Base-by-base conservation (phyloP, 441 rosid species). In the Erodium chrysanthum region DNA sequence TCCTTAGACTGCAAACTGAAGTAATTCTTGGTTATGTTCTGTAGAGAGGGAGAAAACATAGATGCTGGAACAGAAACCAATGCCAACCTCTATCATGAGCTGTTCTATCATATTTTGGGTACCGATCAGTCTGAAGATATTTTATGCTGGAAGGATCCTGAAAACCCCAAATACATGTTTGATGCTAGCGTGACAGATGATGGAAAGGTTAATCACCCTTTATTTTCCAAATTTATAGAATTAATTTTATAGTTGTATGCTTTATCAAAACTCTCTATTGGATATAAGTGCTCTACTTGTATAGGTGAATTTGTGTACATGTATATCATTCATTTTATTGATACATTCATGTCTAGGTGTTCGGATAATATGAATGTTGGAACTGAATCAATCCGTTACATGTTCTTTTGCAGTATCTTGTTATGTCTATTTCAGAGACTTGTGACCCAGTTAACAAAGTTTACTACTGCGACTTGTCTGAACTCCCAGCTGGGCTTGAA, bases 61-160 rank as follows among this genome's bases (percentile, higher is more conserved):
- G 99, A 94, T 81, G 97, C 99, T 65, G 99, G 97, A 7, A 94
- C 91, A 0, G 97, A 91, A 87, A 94, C 96, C 3, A 80, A 83
- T 72, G 65, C 94, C 6, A 94, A 85, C 72, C 96, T 90, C 61
- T 74, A 85, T 74, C 91, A 92, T 0, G 87, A 90, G 81, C 54
- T 90, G 18, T 88, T 82, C 80, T 90, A 92, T 78, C 99, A 95
- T 84, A 77, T 86, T 35, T 29, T 95, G 48, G 98, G 99, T 52
- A 82, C 87, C 0, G 88, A 86, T 76, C 97, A 95, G 44, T 84
- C 90, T 63, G 87, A 90, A 72, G 99, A 95, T 83, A 80, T 89
- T 71, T 74, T 88, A 69, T 94, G 99, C 86, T 94, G 96, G 94
- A 88, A 60, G 78, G 97, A 94, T 82, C 77, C 76, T 65, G 90